Conservation (phyloP, 2,329 filamentous ascomycete species). For the Apiospora malaysiana region DNA sequence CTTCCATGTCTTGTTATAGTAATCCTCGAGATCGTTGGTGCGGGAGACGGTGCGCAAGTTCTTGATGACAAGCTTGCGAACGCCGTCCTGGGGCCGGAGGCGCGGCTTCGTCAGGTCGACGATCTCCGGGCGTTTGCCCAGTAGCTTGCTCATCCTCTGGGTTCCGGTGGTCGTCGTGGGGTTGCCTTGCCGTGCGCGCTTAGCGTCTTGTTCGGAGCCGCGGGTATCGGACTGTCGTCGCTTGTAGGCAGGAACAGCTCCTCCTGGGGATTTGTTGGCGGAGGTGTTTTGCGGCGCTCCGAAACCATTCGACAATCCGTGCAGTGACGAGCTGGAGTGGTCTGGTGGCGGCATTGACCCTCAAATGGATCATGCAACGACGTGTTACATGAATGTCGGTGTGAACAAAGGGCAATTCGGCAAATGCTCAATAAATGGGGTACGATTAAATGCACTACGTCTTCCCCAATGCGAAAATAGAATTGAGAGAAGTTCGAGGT, state of each 20-base stretch:
- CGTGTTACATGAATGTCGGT: conserved; percentile 24
- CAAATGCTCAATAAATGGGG: neutral
- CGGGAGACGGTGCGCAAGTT: conserved; percentile 74
- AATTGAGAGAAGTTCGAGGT: neutral
- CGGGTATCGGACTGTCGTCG: conserved; percentile 27
- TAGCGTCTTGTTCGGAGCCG: conserved; percentile 23
- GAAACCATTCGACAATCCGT: conserved; percentile 32
- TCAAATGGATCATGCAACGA: conserved; percentile 21
- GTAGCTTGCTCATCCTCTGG: conserved; percentile 36
- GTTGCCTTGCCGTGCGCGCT: conserved; percentile 18
- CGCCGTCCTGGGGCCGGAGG: conserved; percentile 75
- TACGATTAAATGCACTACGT: neutral
- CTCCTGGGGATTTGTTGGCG: conserved; percentile 33
- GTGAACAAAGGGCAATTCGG: neutral
- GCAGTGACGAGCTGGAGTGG: conserved; percentile 39
- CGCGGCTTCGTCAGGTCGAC: conserved; percentile 54
- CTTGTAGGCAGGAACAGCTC: conserved; percentile 32
- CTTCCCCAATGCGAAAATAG: neutral
- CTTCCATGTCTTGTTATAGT: conserved; percentile 76
- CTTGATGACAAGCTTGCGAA: conserved; percentile 91
- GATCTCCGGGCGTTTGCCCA: conserved; percentile 45
- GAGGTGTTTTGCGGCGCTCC: conserved; percentile 30
- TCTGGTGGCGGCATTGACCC: conserved; percentile 29
- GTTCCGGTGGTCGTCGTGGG: conserved; percentile 19
- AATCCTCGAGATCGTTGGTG: conserved; percentile 70